phyloP scores from a whole-genome alignment of 2,329 filamentous ascomycete species.

The Fusarium robinianum region DNA sequence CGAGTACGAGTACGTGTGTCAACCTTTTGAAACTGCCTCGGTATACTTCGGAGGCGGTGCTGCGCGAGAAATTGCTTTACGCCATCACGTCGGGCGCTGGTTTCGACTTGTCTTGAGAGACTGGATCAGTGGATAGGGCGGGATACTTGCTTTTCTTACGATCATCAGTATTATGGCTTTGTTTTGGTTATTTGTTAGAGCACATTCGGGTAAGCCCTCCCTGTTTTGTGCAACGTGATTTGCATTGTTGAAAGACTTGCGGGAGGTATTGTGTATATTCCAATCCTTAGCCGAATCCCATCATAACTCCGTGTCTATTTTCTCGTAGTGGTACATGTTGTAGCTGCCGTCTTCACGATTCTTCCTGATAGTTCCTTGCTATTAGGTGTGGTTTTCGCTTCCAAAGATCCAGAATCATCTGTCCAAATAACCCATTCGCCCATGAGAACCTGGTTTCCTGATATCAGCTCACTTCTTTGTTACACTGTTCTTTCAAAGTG shows the following conservation, averaged over 20 bases:
- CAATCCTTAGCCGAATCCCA: background rate
- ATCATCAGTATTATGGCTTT: too few relatives aligned
- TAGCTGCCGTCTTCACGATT: conserved; percentile 8
- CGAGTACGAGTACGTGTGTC: conserved; percentile 94
- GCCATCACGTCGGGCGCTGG: conserved; percentile 88
- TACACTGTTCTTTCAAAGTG: background rate
- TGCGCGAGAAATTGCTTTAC: conserved; percentile 85
- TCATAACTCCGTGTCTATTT: background rate
- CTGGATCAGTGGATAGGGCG: background rate
- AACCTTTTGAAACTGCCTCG: conserved; percentile 91
- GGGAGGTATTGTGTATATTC: background rate
- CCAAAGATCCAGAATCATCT: conserved; percentile 77
- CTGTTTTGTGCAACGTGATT: conserved; percentile 13
- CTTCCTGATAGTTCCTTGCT: conserved; percentile 51
- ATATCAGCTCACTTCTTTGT: background rate
- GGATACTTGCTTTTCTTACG: too few relatives aligned
- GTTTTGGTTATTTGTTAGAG: too few relatives aligned
- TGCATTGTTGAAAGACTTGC: too few relatives aligned
- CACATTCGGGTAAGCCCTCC: conserved; percentile 2
- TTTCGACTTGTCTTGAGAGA: conserved; percentile 74
- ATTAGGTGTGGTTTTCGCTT: conserved; percentile 72
- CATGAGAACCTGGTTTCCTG: conserved; percentile 72
- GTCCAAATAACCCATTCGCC: conserved; percentile 87
- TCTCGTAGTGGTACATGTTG: background rate
- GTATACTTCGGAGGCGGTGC: conserved; percentile 66